These are phyloP conservation scores for Microstroma glucosiphilum DNA, from an alignment of 1,284 basidiomycete species.

Conservation along the genomic window DNA sequence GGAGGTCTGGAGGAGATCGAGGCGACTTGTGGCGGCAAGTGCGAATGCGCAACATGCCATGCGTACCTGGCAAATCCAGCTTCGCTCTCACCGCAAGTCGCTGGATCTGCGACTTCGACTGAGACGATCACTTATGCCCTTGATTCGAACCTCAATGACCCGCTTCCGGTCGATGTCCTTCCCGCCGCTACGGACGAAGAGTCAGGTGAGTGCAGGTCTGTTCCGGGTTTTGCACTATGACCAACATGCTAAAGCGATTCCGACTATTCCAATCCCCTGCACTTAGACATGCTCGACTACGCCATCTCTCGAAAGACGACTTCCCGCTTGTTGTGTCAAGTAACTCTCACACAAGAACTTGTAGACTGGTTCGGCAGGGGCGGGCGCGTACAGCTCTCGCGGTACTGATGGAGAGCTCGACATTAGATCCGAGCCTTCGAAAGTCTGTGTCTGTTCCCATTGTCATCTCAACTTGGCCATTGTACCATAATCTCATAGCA, in stretches of 20 bases:
- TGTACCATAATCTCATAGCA: too few species aligned
- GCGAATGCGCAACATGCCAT: slow-evolving; percentile 45
- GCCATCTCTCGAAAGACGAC: slow-evolving; percentile 18
- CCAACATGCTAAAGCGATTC: not conserved
- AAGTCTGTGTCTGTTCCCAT: too few species aligned
- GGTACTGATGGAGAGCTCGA: slow-evolving; percentile 11
- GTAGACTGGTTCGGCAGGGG: slow-evolving; percentile 21
- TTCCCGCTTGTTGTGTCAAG: slow-evolving; percentile 27
- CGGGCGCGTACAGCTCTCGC: slow-evolving; percentile 21
- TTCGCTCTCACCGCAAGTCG: not conserved
- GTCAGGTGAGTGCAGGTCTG: not conserved
- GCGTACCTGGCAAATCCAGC: slow-evolving; percentile 21
- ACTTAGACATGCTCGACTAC: slow-evolving; percentile 31
- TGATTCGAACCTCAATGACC: not conserved
- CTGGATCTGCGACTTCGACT: not conserved
- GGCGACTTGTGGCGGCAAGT: slow-evolving; percentile 46
- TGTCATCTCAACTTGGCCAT: too few species aligned
- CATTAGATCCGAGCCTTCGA: not conserved
- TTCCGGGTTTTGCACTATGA: not conserved
- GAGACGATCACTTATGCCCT: not conserved
- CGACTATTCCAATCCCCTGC: not conserved
- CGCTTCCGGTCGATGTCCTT: not conserved
- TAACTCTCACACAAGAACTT: slow-evolving; percentile 18
- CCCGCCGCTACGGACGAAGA: slow-evolving; percentile 16
- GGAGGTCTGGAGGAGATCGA: slow-evolving; percentile 39